phyloP scores from a whole-genome alignment of 257 asterid genomes.

The Scutellaria barbata region DNA sequence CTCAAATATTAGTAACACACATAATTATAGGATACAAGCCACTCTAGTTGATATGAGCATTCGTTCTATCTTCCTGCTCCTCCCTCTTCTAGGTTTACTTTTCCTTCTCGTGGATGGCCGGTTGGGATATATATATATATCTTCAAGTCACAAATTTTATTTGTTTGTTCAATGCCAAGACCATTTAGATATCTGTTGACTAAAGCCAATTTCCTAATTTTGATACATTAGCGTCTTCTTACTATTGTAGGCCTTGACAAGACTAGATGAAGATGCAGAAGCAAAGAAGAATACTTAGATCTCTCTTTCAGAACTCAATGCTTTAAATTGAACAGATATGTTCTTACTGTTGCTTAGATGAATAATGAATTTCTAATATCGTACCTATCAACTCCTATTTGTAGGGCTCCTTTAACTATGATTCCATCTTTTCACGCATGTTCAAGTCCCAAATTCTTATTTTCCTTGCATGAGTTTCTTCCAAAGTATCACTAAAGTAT shows the following conservation, averaged over 20 bases:
- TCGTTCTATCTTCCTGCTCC: slow-evolving; percentile 11
- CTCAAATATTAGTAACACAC: slow-evolving; percentile 22
- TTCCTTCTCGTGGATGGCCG: neutral
- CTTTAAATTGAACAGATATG: slow-evolving; percentile 24
- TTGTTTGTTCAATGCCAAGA: neutral
- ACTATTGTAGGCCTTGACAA: slow-evolving; percentile 69
- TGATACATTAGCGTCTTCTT: slow-evolving; percentile 49
- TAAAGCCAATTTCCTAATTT: slow-evolving; percentile 33
- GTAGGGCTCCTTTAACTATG: slow-evolving; percentile 10
- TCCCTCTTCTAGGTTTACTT: slow-evolving; percentile 1
- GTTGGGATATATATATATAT: neutral
- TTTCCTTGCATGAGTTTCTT: neutral
- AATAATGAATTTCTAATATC: slow-evolving; percentile 17
- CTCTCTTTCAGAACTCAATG: slow-evolving; percentile 36
- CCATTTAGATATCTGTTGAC: slow-evolving; percentile 28
- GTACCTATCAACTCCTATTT: slow-evolving; percentile 16
- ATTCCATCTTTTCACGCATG: slow-evolving; percentile 5
- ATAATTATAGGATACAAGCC: slow-evolving; percentile 15
- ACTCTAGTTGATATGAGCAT: slow-evolving; percentile 19
- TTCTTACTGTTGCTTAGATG: slow-evolving; percentile 19
- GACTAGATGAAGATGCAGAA: slow-evolving; percentile 76
- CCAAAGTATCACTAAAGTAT: neutral
- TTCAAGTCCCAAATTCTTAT: neutral
- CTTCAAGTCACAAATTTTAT: slow-evolving; percentile 5
- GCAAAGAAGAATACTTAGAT: slow-evolving; percentile 49